A percentile compares a stretch with the other conserved stretches of the same genome.
These are phyloP conservation scores for Schizothecium vesticola DNA, from an alignment of 495 filamentous ascomycete genomes.

Conservation along the genomic window DNA sequence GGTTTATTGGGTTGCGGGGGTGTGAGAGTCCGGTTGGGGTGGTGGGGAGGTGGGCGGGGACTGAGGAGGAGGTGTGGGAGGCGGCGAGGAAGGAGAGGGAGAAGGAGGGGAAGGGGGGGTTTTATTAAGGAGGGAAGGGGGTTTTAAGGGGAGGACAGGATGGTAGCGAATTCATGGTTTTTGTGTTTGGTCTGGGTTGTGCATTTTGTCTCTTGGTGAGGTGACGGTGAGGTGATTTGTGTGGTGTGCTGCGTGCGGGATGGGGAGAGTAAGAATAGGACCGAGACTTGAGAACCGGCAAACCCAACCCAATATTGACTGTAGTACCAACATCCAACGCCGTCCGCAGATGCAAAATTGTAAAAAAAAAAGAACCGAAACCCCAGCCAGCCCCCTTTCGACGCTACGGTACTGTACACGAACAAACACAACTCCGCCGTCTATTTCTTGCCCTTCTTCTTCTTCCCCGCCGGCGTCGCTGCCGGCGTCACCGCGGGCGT, in stretches of 20 bases:
- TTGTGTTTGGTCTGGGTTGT: neutral
- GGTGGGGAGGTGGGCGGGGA: constrained; percentile 15
- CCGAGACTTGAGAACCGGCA: constrained; percentile 3
- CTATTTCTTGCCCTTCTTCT: constrained; percentile 78
- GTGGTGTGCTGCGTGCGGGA: no score
- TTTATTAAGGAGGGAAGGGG: constrained; percentile 35
- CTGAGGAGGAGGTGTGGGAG: constrained; percentile 29
- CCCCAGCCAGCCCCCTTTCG: neutral
- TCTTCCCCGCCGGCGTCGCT: constrained; percentile 49
- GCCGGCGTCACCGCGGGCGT: constrained; percentile 47
- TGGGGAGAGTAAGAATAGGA: neutral
- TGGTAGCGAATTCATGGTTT: constrained; percentile 26
- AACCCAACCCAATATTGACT: constrained; percentile 1
- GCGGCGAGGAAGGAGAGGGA: constrained; percentile 21
- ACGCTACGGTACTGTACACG: constrained; percentile 17
- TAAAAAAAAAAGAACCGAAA: neutral
- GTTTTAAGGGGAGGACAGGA: constrained; percentile 25
- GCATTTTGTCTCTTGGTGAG: neutral
- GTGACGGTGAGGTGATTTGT: neutral
- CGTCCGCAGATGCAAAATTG: constrained; percentile 23
- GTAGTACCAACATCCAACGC: constrained; percentile 26
- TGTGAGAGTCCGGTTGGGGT: constrained; percentile 48
- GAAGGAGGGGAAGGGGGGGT: constrained; percentile 36
- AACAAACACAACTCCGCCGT: neutral
- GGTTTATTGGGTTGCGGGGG: constrained; percentile 61